Evolutionary conservation across 2,329 filamentous ascomycete genomes (phyloP), one percentile per base, ranked within the genome.

Genomic region (Huntiella abstrusa): DNA sequence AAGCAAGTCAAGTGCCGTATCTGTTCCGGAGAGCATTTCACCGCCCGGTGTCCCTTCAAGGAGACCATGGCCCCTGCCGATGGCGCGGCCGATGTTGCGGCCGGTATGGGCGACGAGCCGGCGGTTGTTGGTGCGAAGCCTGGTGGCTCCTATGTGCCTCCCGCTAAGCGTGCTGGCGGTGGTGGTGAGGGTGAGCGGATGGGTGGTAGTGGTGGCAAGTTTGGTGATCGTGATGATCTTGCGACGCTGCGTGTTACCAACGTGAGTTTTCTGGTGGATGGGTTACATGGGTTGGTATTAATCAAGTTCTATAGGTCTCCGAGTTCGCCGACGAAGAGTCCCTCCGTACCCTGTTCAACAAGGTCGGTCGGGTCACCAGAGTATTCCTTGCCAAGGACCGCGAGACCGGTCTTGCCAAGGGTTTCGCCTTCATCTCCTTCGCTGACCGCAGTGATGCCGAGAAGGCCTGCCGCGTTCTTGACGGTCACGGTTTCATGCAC

Each of bases 1-100:
- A 94, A 95, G 77, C 92, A 95, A 71, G 92, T 98, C 72, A 96
- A 96, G 75, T 98, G 91, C 67, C 83, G 91, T 73, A 96, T 98
- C 62, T 98, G 91, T 70, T 83, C 80, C 62, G 91, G 88, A 61
- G 91, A 98, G 71, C 91, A 98, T 77, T 98, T 96, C 73, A 98
- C 91, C 37, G 88, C 88, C 55, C 81, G 91, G 63, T 98, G 91
- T 77, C 91, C 91, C 33, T 98, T 94, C 80, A 98, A 96, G 72
- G 91, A 96, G 63, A 98, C 88, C 57, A 95, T 98, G 86, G 86
- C 88, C 33, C 91, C 83, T 34, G 76, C 87, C 51, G 77, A 78
- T 54, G 75, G 77, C 62, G 68, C 64, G 47, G 62, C 60, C 41
- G 75, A 79, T 52, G 65, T 67, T 22, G 73, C 69, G 33, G 70